phyloP scores from a whole-genome alignment of 768 basidiomycete genomes.

The Pisolithus tinctorius region DNA sequence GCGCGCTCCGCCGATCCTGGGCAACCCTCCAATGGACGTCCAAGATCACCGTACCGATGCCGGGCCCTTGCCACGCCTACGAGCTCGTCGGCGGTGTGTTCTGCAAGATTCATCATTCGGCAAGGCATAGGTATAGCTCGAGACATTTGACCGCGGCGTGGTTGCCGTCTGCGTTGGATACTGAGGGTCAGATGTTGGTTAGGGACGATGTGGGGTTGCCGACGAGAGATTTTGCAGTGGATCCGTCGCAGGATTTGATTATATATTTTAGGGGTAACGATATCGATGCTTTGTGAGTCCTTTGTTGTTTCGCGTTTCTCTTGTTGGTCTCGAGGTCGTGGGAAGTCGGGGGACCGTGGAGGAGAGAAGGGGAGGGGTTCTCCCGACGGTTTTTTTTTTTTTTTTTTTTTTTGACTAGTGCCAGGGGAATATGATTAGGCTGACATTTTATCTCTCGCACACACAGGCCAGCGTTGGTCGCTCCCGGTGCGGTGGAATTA shows the following conservation, averaged over 20 bases:
- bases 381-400: too few species aligned
- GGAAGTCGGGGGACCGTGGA: too few species aligned
- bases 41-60: conserved; percentile 20
- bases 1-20: conserved; percentile 32
- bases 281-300: conserved; percentile 10
- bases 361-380: too few species aligned
- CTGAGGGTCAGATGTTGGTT: conserved; percentile 9
- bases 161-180: conserved; percentile 12
- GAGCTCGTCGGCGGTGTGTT: conserved; percentile 58
- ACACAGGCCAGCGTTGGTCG: conserved; percentile 6
- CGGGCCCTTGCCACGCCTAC: conserved; percentile 42
- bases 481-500: conserved; percentile 24
- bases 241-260: conserved; percentile 57
- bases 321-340: too few species aligned
- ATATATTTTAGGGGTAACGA: conserved; percentile 31
- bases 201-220: conserved; percentile 33
- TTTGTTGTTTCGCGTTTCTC: too few species aligned
- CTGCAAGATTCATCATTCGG: conserved; percentile 32
- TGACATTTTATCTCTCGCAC: too few species aligned
- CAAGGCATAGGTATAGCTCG: conserved; percentile 19
- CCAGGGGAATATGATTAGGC: not conserved
- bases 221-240: conserved; percentile 56
- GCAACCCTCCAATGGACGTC: conserved; percentile 21
- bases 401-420: too few species aligned
- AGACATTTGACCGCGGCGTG: conserved; percentile 19